These are phyloP conservation scores for Solanum aculeatissimum DNA, from an alignment of 305 asterid genomes.

Conservation along the genomic window DNA sequence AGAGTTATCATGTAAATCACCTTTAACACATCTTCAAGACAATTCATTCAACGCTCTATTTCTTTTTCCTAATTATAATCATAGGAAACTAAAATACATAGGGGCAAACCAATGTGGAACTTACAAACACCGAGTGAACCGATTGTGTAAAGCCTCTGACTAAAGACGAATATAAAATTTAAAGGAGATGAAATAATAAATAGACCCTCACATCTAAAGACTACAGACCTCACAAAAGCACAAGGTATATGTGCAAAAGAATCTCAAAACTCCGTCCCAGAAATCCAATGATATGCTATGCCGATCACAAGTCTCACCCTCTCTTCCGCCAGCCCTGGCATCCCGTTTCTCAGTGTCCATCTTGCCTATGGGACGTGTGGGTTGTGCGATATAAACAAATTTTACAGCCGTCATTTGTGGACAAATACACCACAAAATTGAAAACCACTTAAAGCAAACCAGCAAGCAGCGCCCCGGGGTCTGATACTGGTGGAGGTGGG, in stretches of 20 bases:
- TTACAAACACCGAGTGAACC: constrained; percentile 32
- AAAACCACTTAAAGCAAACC: constrained; percentile 58
- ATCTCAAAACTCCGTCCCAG: constrained; percentile 37
- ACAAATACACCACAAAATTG: background rate
- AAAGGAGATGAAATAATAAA: background rate
- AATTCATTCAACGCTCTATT: background rate
- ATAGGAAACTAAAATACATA: constrained; percentile 18
- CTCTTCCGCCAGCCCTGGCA: constrained; percentile 63
- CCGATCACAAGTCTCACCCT: constrained; percentile 26
- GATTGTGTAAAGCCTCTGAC: constrained; percentile 34
- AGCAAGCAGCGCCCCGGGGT: constrained; percentile 89
- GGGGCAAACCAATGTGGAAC: constrained; percentile 23
- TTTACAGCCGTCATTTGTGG: constrained; percentile 19
- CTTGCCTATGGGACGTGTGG: constrained; percentile 11
- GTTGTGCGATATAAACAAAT: constrained; percentile 39
- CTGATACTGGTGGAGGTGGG: constrained; percentile 44
- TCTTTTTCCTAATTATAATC: background rate
- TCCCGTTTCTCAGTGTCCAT: constrained; percentile 2
- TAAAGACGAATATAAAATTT: background rate
- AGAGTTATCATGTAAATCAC: background rate
- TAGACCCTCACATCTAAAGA: constrained; percentile 16
- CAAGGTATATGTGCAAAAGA: constrained; percentile 53
- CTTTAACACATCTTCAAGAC: background rate
- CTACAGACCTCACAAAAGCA: constrained; percentile 23
- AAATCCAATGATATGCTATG: constrained; percentile 15